Base-by-base conservation (phyloP, 805 yeast species). In the Metschnikowia picachoensis region DNA sequence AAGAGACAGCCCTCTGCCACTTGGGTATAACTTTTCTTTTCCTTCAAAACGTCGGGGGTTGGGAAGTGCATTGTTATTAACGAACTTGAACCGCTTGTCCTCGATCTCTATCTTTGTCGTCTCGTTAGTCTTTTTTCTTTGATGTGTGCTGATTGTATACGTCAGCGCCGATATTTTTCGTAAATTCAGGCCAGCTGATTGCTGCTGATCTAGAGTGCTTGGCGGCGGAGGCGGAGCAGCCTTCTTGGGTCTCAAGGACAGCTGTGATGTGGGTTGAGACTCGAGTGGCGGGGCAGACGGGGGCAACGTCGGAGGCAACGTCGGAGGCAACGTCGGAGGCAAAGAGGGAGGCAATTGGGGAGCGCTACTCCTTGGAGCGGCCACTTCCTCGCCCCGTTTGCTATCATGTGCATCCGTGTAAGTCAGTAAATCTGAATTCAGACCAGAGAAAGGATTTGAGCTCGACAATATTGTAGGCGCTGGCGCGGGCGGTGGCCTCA, bases 1-100 rank as follows among this genome's bases (percentile, higher is more conserved):
- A 32, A 91, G 94, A 30, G 96, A 87, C 28, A 90, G 80, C 3
- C 98, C 98, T 56, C 96, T 77, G 12, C 98, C 98, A 66, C 96
- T 87, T 14, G 98, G 97, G 67, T 94, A 94, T 53, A 90, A 70
- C 62, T 92, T 90, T 48, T 77, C 77, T 14, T 52, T 59, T 3
- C 83, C 86, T 43, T 78, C 81, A 59, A 86, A 89, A 41, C 78
- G 76, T 54, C 98, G 75, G n/a, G 99, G 98, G 55, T 80, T 81
- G 0, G 99, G 98, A 37, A 94, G 70, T 20, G 88, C 85, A 36
- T 68, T 65, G 14, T 77, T 74, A 61, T 87, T 87, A 3, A 70
- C 60, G 72, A 88, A 91, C 53, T 75, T 78, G 71, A 83, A 90
- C 56, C 91, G 70, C 11, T 63, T 64, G 60, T 87, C 94, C 55